These are phyloP conservation scores for Russula lepida DNA, from an alignment of 768 basidiomycete species.

Conservation along the genomic window DNA sequence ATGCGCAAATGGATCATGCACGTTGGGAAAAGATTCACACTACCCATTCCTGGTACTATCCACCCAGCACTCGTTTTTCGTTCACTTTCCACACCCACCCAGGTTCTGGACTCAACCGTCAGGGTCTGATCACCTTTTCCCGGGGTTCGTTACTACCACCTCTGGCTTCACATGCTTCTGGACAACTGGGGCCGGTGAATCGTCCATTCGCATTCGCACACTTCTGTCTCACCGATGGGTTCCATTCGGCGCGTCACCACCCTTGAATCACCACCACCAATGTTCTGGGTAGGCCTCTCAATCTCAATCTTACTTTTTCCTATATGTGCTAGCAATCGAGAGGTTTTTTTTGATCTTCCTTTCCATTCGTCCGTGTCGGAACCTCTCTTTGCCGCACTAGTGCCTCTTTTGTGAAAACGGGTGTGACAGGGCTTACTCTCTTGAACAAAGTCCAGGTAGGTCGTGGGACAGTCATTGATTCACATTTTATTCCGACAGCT, in stretches of 20 bases:
- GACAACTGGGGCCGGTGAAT: slow-evolving; percentile 15
- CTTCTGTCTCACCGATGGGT: neutral
- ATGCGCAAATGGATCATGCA: slow-evolving; percentile 6
- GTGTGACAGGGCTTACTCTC: neutral
- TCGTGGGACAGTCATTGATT: neutral
- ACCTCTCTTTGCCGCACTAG: slow-evolving; percentile 13
- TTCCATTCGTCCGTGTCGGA: neutral
- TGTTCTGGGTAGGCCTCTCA: slow-evolving; percentile 1
- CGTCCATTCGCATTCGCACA: slow-evolving; percentile 13
- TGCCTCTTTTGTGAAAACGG: slow-evolving; percentile 1
- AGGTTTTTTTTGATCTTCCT: neutral
- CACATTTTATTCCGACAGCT: slow-evolving; percentile 7
- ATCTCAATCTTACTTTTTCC: neutral
- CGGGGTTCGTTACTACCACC: slow-evolving; percentile 11
- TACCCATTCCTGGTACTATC: slow-evolving; percentile 12
- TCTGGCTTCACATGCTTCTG: slow-evolving; percentile 17
- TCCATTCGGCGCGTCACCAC: slow-evolving; percentile 8
- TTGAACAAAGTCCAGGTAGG: neutral
- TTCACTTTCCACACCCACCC: neutral
- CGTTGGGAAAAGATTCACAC: slow-evolving; percentile 14
- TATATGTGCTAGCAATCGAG: neutral
- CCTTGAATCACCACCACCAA: slow-evolving; percentile 5
- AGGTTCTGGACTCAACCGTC: slow-evolving; percentile 1
- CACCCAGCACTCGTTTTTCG: slow-evolving; percentile 5
- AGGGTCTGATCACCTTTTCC: slow-evolving; percentile 12